Evolutionary conservation across 1,284 basidiomycete genomes (phyloP).

Genomic region (Pseudozyma sp.): DNA sequence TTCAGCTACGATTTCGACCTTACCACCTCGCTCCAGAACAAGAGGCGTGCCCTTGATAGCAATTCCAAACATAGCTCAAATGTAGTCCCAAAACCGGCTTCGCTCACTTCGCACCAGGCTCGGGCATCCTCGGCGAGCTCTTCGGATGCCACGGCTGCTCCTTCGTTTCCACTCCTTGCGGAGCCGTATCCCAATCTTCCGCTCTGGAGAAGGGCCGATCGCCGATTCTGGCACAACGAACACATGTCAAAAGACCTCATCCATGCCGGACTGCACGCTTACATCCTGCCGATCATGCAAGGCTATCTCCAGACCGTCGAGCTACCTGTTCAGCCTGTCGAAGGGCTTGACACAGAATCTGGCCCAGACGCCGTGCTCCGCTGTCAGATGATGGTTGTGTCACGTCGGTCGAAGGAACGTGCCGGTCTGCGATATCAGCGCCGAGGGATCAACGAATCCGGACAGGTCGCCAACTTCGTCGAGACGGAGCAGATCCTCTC

Average conservation of each 20-base stretch:
- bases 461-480: slow-evolving; percentile 96
- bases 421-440: slow-evolving; percentile 98
- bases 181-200: slow-evolving; percentile 80
- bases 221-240: slow-evolving; percentile 90
- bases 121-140: background rate
- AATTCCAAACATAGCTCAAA: background rate
- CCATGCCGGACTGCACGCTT: slow-evolving; percentile 74
- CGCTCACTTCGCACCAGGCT: background rate
- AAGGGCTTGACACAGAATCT: background rate
- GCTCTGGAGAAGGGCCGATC: slow-evolving; percentile 83
- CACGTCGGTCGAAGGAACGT: slow-evolving; percentile 88
- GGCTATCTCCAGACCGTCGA: slow-evolving; percentile 78
- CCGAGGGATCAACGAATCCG: slow-evolving; percentile 95
- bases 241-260: slow-evolving; percentile 77
- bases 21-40: slow-evolving; percentile 71
- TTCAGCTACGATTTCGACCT: slow-evolving; percentile 72
- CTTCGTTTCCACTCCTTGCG: slow-evolving; percentile 70
- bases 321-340: slow-evolving; percentile 41
- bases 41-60: slow-evolving; percentile 66
- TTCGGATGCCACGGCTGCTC: background rate
- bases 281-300: slow-evolving; percentile 87
- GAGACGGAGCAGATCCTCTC: slow-evolving; percentile 91
- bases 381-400: slow-evolving; percentile 77
- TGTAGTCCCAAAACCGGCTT: background rate
- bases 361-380: slow-evolving; percentile 8